These are phyloP conservation scores for Mallotus japonicus DNA, from an alignment of 441 rosid genomes.

Conservation along the genomic window DNA sequence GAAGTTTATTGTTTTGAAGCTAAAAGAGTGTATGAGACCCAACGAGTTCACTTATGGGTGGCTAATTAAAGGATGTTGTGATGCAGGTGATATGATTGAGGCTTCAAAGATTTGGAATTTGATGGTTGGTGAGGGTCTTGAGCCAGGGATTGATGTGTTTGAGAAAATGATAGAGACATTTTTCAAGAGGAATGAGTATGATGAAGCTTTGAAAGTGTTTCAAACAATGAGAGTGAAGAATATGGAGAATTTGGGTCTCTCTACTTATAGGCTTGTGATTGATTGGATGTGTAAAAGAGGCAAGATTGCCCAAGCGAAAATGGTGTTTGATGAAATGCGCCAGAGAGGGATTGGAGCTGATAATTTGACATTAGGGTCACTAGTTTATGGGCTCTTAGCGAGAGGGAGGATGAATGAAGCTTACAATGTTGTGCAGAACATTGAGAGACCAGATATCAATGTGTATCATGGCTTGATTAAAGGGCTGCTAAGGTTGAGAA, in stretches of 20 bases:
- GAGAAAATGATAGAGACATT: conserved; percentile 64
- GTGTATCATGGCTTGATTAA: conserved; percentile 69
- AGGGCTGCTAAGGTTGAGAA: conserved; percentile 65
- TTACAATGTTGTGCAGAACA: conserved; percentile 33
- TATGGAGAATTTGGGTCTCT: conserved; percentile 50
- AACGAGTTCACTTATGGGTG: conserved; percentile 55
- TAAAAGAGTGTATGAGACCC: conserved; percentile 51
- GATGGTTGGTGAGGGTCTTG: conserved; percentile 68
- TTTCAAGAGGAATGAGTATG: conserved; percentile 53
- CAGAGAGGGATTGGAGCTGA: conserved; percentile 55
- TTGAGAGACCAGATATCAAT: conserved; percentile 54
- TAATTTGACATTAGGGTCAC: conserved; percentile 40
- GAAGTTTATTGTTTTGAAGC: conserved; percentile 48
- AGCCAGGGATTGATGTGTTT: conserved; percentile 47
- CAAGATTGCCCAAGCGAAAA: conserved; percentile 41
- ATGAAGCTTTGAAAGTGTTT: conserved; percentile 69
- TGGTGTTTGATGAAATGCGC: conserved; percentile 68
- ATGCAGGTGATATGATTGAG: conserved; percentile 61
- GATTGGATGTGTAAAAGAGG: conserved; percentile 70
- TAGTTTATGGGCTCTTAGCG: conserved; percentile 54
- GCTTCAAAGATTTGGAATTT: conserved; percentile 78
- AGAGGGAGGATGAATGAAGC: conserved; percentile 63
- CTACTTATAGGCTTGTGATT: conserved; percentile 66
- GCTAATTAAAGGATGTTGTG: conserved; percentile 63
- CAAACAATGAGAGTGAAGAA: conserved; percentile 46